Percentiles rank a stretch among this genome's conserved stretches.
phyloP scores from a whole-genome alignment of 139 green algal genomes.

The Volvox africanus region DNA sequence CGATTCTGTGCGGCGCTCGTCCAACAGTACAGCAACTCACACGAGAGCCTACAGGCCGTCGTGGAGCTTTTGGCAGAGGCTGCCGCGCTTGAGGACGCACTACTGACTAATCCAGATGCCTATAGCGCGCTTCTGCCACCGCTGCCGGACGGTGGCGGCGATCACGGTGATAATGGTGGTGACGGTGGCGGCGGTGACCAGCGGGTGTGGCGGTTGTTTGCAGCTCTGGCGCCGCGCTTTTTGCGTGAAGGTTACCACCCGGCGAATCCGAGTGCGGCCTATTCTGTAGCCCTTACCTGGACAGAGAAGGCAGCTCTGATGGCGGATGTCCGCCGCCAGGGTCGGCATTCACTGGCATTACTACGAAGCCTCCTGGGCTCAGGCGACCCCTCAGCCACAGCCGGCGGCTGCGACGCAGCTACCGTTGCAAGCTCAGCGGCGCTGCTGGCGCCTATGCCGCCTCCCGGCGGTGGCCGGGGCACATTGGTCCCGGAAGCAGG shows the following conservation, averaged over 20 bases:
- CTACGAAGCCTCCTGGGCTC: background rate
- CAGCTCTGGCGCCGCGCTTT: background rate
- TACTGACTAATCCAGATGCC: background rate
- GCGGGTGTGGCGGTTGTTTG: background rate
- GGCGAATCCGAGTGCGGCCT: background rate
- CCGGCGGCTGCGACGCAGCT: background rate
- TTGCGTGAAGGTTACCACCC: conserved; percentile 45
- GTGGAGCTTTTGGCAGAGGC: background rate
- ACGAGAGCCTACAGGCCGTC: background rate
- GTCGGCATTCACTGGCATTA: background rate
- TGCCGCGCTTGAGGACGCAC: background rate
- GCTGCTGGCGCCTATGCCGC: background rate
- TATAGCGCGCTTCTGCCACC: background rate
- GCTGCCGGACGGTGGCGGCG: background rate
- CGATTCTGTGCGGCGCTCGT: background rate
- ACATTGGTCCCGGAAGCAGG: background rate
- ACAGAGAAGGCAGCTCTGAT: background rate
- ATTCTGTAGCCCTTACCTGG: background rate
- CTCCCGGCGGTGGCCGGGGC: background rate
- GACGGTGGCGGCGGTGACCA: background rate
- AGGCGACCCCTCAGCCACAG: background rate
- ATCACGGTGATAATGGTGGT: background rate
- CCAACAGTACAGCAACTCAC: background rate
- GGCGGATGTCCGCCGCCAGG: background rate
- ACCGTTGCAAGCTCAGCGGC: background rate